Evolutionary conservation across 257 asterid genomes (phyloP), one percentile per base, ranked within the genome.

Genomic region (Mentha longifolia): DNA sequence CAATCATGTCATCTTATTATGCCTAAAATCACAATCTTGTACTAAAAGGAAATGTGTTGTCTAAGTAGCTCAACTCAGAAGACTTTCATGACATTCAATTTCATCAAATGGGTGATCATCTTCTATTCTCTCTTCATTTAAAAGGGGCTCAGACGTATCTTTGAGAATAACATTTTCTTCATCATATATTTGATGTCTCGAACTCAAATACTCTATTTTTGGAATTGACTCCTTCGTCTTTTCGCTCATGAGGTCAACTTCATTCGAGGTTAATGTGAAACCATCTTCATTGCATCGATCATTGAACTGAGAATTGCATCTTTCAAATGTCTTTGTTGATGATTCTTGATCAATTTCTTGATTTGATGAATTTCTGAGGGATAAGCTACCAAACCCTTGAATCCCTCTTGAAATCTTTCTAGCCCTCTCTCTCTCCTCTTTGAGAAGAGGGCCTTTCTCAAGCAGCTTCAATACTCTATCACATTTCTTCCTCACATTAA

Each of bases 311-410:
- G 96, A 88, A 56, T 89, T 82, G 83, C 87, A 84, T 65, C 88
- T 83, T 19, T 51, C 85, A 64, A 80, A 83, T 50, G 82, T 20
- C 72, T 73, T 87, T 1, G 1, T 0, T 8, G 88, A 72, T 66
- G 89, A 60, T 58, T 74, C 81, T 55, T 55, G 61, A 55, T 25
- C 4, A 10, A 25, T 22, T 49, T 58, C 81, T 66, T 86, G 76
- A 12, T 14, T 76, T n/a, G 85, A 75, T 70, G 81, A 58, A 54
- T 54, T 83, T 66, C 84, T 84, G 13, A 16, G 65, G 74, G 71
- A 39, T 68, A 93, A 88, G 84, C 96, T 90, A 13, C 98, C 98
- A 68, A 93, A 93, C 11, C 97, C 98, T 80, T 93, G 52, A 54
- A 91, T 89, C 65, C 86, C 96, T 83, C 92, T 82, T 15, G 94